A percentile compares a stretch with the other conserved stretches of the same genome.
phyloP scores from a whole-genome alignment of 1,284 basidiomycete genomes.

The Cystobasidiaceae sp. region DNA sequence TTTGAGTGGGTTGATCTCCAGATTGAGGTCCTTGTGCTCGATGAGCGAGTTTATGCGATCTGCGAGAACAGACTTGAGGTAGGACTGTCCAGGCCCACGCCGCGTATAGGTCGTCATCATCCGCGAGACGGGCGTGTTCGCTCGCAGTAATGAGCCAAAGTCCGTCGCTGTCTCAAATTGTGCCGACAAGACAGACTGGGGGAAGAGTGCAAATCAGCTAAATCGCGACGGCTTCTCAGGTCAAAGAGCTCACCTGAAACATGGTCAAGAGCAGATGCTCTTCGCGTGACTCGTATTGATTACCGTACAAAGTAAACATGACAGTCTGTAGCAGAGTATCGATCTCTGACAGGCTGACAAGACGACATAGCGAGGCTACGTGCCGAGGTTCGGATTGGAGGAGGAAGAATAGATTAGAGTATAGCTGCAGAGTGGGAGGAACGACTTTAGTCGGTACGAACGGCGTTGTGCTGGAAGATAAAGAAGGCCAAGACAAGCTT shows the following conservation, averaged over 20 bases:
- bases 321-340: constrained; percentile 98
- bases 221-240: too few species aligned
- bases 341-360: constrained; percentile 92
- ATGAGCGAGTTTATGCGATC: constrained; percentile 97
- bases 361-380: constrained; percentile 91
- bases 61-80: constrained; percentile 91
- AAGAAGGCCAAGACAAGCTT: neutral
- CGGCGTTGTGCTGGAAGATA: neutral
- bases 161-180: constrained; percentile 98
- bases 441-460: neutral
- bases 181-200: constrained; percentile 88
- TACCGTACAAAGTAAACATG: constrained; percentile 99
- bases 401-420: constrained; percentile 97
- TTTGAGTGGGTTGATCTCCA: constrained; percentile 98
- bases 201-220: too few species aligned
- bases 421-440: constrained; percentile 59
- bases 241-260: constrained; percentile 61
- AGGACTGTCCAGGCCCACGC: constrained; percentile 93
- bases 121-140: constrained; percentile 96
- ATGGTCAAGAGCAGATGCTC: constrained; percentile 97
- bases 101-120: constrained; percentile 99
- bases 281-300: constrained; percentile 98
- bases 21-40: constrained; percentile 95
- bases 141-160: constrained; percentile 91
- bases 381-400: constrained; percentile 96